Evolutionary conservation across 2,329 filamentous ascomycete genomes (phyloP).

Genomic region (Ophiostoma triangulosporum): DNA sequence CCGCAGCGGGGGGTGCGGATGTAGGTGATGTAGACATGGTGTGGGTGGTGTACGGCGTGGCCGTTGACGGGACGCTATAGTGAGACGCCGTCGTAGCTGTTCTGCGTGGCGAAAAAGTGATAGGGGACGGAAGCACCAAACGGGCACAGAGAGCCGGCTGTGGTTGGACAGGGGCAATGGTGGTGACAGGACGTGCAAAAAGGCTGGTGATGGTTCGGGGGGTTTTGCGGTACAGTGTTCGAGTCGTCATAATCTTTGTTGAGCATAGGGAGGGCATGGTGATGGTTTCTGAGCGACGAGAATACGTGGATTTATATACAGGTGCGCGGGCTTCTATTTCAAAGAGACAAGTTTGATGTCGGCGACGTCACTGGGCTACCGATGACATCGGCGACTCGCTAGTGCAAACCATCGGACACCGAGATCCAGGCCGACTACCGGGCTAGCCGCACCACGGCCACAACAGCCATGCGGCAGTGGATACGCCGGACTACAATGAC

Average conservation of each 20-base stretch:
- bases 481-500: no score
- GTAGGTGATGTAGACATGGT: no score
- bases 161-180: neutral
- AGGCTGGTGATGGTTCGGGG: neutral
- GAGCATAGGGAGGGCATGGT: neutral
- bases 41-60: neutral
- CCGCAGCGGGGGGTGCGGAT: neutral
- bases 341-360: neutral
- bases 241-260: neutral
- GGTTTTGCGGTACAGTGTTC: neutral
- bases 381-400: neutral
- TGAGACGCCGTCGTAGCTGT: no score
- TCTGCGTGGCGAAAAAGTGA: no score
- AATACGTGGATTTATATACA: neutral
- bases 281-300: neutral
- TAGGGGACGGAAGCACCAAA: no score
- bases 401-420: neutral
- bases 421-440: conserved; percentile 3
- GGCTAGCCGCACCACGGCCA: neutral
- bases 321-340: neutral
- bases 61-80: neutral
- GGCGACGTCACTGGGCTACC: neutral
- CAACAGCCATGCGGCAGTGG: no score
- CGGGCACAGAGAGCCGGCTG: neutral
- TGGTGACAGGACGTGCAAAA: neutral